A percentile compares a stretch with the other conserved stretches of the same genome.
phyloP scores from a whole-genome alignment of 1,284 basidiomycete species.

The Microstroma glucosiphilum region DNA sequence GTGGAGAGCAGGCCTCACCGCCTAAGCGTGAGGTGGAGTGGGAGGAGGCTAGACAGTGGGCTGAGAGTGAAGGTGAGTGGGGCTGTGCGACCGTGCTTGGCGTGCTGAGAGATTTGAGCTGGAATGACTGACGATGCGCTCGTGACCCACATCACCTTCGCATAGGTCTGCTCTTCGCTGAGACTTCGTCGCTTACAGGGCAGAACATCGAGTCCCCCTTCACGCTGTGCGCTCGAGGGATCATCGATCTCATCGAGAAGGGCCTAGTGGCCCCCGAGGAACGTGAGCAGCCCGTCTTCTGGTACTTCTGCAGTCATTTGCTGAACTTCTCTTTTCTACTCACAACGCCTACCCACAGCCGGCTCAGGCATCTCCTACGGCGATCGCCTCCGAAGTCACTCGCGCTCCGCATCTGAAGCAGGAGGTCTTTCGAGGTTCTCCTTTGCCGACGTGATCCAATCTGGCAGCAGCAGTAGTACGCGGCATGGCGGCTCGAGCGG shows the following conservation, averaged over 20 bases:
- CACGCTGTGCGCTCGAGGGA: conserved; percentile 77
- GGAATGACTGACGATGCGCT: conserved; percentile 80
- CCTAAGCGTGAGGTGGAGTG: conserved; percentile 81
- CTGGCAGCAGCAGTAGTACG: no score
- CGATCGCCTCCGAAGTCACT: conserved; percentile 57
- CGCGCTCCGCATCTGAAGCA: not conserved
- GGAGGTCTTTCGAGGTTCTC: not conserved
- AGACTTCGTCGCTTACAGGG: conserved; percentile 83
- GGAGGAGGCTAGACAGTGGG: conserved; percentile 88
- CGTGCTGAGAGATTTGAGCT: no score
- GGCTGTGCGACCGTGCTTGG: not conserved
- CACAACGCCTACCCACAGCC: conserved; percentile 36
- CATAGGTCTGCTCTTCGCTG: conserved; percentile 66
- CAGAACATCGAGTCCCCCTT: conserved; percentile 93
- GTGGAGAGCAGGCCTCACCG: conserved; percentile 60
- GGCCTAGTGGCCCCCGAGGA: conserved; percentile 87
- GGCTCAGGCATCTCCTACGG: conserved; percentile 94
- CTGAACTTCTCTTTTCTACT: not conserved
- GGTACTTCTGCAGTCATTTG: not conserved
- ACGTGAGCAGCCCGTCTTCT: conserved; percentile 28
- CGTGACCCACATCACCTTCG: not conserved
- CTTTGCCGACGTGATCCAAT: not conserved
- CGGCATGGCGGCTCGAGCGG: conserved; percentile 53
- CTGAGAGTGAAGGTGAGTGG: conserved; percentile 74
- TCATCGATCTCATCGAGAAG: conserved; percentile 86